phyloP scores from a whole-genome alignment of 2,329 filamentous ascomycete species.

The Trichoderma oligosporum region DNA sequence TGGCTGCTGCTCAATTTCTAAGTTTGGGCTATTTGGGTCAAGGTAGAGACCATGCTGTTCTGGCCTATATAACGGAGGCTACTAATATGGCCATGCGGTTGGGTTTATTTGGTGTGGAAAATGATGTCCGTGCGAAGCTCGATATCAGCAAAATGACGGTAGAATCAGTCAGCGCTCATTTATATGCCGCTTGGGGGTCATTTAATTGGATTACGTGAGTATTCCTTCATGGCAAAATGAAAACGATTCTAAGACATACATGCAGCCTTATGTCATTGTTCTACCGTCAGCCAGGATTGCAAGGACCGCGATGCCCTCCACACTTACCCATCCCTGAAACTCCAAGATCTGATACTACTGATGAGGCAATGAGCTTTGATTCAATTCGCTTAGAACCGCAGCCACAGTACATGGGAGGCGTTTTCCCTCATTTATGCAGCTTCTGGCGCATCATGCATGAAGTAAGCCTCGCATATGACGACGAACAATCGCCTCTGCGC shows the following conservation, averaged over 20 bases:
- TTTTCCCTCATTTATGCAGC: constrained; percentile 32
- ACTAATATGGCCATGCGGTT: constrained; percentile 31
- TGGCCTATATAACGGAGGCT: constrained; percentile 31
- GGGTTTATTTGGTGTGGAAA: constrained; percentile 29
- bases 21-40: constrained; percentile 34
- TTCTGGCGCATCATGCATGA: constrained; percentile 39
- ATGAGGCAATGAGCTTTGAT: not conserved
- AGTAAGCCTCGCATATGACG: constrained; percentile 30
- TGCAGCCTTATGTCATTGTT: constrained; percentile 8
- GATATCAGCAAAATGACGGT: constrained; percentile 13
- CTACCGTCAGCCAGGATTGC: constrained; percentile 3
- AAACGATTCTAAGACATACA: not conserved
- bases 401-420: constrained; percentile 26
- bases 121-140: not conserved
- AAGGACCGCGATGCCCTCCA: not conserved
- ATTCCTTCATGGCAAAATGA: not conserved
- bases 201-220: constrained; percentile 41
- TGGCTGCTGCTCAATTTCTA: constrained; percentile 34
- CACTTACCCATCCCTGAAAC: not conserved
- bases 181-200: constrained; percentile 30
- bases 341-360: not conserved
- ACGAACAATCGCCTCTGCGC: constrained; percentile 11
- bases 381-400: not conserved
- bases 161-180: constrained; percentile 19
- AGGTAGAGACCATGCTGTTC: constrained; percentile 34